These are phyloP conservation scores for Nicotiana tomentosiformis DNA, from an alignment of 257 asterid species.

Conservation along the genomic window DNA sequence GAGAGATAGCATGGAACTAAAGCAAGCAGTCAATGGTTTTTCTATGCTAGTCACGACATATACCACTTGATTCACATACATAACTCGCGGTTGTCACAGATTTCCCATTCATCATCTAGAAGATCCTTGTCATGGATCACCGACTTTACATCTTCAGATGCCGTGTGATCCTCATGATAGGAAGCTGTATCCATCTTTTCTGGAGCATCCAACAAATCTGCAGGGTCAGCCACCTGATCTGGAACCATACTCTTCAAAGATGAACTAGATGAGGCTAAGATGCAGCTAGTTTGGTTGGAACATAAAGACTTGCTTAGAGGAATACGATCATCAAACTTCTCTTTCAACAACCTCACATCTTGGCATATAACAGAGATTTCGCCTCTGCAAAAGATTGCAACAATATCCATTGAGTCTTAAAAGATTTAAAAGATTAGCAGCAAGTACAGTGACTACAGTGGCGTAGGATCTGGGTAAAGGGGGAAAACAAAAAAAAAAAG, in stretches of 20 bases:
- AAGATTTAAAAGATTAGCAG: neutral
- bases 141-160: constrained; percentile 16
- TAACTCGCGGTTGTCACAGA: constrained; percentile 31
- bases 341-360: constrained; percentile 62
- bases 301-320: constrained; percentile 49
- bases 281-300: constrained; percentile 52
- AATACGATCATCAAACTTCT: constrained; percentile 47
- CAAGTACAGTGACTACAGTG: neutral
- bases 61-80: constrained; percentile 10
- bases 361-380: constrained; percentile 79
- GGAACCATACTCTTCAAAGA: constrained; percentile 31
- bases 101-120: constrained; percentile 65
- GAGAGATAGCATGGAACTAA: neutral
- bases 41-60: neutral
- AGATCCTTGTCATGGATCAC: constrained; percentile 21
- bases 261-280: constrained; percentile 50
- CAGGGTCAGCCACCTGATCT: constrained; percentile 24
- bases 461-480: neutral
- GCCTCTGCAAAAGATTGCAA: constrained; percentile 47
- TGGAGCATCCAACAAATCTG: neutral
- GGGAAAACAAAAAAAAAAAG: neutral
- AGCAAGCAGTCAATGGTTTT: neutral
- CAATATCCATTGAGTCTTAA: neutral
- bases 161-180: constrained; percentile 16
- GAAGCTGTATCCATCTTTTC: constrained; percentile 2